Conservation (phyloP, 163 green algal genomes). For the Scenedesmus sp. region DNA sequence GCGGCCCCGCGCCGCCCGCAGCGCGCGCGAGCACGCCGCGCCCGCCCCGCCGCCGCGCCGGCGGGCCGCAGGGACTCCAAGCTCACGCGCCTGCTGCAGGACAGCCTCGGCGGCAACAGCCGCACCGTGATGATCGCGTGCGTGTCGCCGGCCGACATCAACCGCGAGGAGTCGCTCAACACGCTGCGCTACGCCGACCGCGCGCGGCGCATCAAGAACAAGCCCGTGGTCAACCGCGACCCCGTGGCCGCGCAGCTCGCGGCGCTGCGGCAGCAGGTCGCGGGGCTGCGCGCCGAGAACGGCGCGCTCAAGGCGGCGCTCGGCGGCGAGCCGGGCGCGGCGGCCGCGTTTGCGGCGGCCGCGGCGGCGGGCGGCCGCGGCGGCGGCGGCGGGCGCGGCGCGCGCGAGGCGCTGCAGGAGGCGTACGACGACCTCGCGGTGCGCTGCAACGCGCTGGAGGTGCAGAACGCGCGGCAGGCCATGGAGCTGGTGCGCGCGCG, state of each 20-base stretch:
- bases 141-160: slow-evolving; percentile 86
- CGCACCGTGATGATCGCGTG: slow-evolving; percentile 94
- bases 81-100: slow-evolving; percentile 92
- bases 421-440: slow-evolving; percentile 51
- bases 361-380: slow-evolving; percentile 4
- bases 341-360: slow-evolving; percentile 6
- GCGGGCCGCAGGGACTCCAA: slow-evolving; percentile 89
- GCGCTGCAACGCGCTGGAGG: slow-evolving; percentile 47
- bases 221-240: slow-evolving; percentile 87
- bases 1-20: not conserved
- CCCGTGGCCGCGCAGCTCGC: slow-evolving; percentile 50
- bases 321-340: slow-evolving; percentile 22
- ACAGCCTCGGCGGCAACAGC: slow-evolving; percentile 88
- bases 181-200: slow-evolving; percentile 93
- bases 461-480: slow-evolving; percentile 61
- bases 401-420: slow-evolving; percentile 53
- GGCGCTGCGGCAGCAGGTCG: slow-evolving; percentile 71
- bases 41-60: too few relatives aligned
- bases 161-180: slow-evolving; percentile 94
- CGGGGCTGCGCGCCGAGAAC: slow-evolving; percentile 65
- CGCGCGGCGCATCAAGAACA: slow-evolving; percentile 93
- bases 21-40: too few relatives aligned
- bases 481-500: slow-evolving; percentile 66
- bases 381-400: slow-evolving; percentile 6
- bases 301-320: slow-evolving; percentile 38